phyloP scores from a whole-genome alignment of 495 filamentous ascomycete genomes.

The Glonium stellatum region DNA sequence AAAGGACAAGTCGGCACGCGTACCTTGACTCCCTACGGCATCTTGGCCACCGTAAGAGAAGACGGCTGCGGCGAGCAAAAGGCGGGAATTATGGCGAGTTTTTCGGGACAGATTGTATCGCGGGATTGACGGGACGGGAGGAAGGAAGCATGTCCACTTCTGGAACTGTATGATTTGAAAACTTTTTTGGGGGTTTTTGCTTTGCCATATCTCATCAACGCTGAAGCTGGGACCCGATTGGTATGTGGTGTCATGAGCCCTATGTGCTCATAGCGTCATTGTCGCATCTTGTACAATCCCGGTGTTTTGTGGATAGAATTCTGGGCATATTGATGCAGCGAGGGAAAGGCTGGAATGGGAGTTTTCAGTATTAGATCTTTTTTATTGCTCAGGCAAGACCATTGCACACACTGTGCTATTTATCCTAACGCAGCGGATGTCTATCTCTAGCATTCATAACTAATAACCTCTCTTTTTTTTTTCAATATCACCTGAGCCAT shows the following conservation, averaged over 20 bases:
- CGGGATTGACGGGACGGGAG: background rate
- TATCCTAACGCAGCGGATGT: background rate
- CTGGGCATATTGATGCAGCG: background rate
- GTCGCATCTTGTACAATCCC: background rate
- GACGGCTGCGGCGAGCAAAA: slow-evolving; percentile 9
- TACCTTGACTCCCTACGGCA: slow-evolving; percentile 10
- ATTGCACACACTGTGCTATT: background rate
- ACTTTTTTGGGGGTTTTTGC: background rate
- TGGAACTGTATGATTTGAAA: background rate
- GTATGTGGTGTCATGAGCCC: slow-evolving; percentile 2
- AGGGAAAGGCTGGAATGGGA: background rate
- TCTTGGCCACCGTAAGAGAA: slow-evolving; percentile 23
- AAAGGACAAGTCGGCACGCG: slow-evolving; percentile 6
- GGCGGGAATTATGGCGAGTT: background rate
- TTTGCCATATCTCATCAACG: background rate
- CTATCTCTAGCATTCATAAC: background rate
- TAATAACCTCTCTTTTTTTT: no score
- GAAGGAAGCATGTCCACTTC: background rate
- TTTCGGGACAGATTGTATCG: slow-evolving; percentile 17
- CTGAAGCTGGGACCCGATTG: background rate
- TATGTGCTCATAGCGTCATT: background rate
- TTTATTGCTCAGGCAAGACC: slow-evolving; percentile 19
- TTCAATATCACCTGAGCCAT: background rate
- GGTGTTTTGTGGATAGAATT: background rate
- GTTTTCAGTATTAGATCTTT: slow-evolving; percentile 10